Base-by-base conservation (phyloP, 768 basidiomycete genomes). In the Tricholoma furcatifolium region DNA sequence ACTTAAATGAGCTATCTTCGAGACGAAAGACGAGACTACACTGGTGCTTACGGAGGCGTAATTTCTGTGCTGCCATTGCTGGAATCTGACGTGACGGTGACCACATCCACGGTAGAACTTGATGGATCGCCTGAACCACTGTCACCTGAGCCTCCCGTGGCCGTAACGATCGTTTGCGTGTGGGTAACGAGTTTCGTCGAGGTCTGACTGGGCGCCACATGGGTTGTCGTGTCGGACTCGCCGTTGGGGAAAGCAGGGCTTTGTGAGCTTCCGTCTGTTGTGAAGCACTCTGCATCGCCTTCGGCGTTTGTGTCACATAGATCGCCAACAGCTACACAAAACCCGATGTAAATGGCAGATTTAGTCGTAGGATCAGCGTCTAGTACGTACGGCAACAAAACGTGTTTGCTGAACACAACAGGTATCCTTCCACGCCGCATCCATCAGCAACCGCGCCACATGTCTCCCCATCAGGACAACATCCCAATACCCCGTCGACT, bases 321-420 rank as follows among this genome's bases (percentile, higher is more conserved):
- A 21, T 43, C 49, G n/a, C 9, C 15, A 17, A 3, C 23, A 27
- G 49, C 49, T 50, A 27, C 7, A 7, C 3, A 27, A 27, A 3
- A 27, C 27, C 27, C 3, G 27, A 4, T 7, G 24, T 43, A 9
- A 11, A n/a, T 21, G 23, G 17, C 12, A 20, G 15, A 15, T 12
- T 5, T 2, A 9, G 18, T 7, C 21, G 24, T 27, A 7, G 7
- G 3, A 23, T 5, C 14, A 5, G 15, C 4, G 21, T 9, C 18
- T 15, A n/a, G n/a, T 6, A 50, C 49, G n/a, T 42, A 50, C 49
- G 49, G 17, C 49, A 50, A 43, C 49, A 50, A 31, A 43, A 35
- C 32, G 31, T 12, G 17, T 17, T 14, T 20, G 9, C 49, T 42
- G 21, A 4, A 11, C 49, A 50, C 6, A 17, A 8, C 12, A 3